phyloP scores from a whole-genome alignment of 176 grass and related monocot species.

The Oryza glaberrima region DNA sequence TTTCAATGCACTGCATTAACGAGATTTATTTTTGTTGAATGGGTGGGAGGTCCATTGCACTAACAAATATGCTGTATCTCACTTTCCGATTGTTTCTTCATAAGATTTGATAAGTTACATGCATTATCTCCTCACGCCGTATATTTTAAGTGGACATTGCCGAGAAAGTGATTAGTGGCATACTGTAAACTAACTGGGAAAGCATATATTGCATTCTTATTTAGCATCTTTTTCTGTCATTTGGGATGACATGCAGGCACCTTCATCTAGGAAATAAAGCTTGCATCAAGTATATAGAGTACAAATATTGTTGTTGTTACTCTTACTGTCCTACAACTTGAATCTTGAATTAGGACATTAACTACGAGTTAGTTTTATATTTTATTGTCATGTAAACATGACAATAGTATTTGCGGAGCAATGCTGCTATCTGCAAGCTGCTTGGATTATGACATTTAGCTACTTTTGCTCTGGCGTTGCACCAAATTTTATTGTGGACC shows the following conservation, averaged over 20 bases:
- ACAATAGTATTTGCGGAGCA: conserved; percentile 22
- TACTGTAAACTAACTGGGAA: not conserved
- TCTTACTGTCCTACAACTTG: not conserved
- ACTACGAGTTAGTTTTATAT: not conserved
- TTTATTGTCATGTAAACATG: conserved; percentile 8
- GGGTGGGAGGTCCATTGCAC: not conserved
- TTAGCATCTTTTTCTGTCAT: not conserved
- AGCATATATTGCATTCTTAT: not conserved
- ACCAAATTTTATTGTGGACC: conserved; percentile 20
- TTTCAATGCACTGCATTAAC: not conserved
- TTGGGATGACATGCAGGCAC: not conserved
- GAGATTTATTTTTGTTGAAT: not conserved
- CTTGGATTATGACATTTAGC: conserved; percentile 28
- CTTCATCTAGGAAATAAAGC: conserved; percentile 11
- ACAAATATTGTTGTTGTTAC: not conserved
- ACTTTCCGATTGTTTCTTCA: not conserved
- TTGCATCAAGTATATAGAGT: not conserved
- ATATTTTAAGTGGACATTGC: not conserved
- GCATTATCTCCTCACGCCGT: not conserved
- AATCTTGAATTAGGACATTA: not conserved
- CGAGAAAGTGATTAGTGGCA: not conserved
- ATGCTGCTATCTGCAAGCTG: conserved; percentile 35
- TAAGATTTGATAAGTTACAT: conserved; percentile 7
- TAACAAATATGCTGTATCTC: not conserved
- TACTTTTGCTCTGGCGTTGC: conserved; percentile 6